Percentiles rank a stretch among this genome's conserved stretches.
phyloP scores from a whole-genome alignment of 257 asterid genomes.

The Gentiana macrophylla region DNA sequence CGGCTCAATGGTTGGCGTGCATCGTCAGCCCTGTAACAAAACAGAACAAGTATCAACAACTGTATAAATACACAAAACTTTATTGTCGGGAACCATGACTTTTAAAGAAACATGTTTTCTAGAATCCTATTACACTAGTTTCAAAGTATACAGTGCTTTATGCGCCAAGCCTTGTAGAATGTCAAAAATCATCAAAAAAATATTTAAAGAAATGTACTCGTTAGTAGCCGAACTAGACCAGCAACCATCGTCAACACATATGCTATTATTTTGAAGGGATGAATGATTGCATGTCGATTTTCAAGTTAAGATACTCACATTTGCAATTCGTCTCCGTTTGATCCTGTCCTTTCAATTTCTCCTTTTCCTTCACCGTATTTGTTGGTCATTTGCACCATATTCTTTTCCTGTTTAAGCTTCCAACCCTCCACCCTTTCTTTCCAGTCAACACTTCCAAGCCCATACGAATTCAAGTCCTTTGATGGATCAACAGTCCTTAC shows the following conservation, averaged over 20 bases:
- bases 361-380: slow-evolving; percentile 57
- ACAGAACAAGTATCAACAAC: not conserved
- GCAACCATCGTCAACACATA: too few species aligned
- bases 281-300: too few species aligned
- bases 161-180: too few species aligned
- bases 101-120: too few species aligned
- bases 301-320: slow-evolving; percentile 39
- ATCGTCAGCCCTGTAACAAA: slow-evolving; percentile 52
- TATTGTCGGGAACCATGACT: too few species aligned
- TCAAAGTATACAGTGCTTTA: too few species aligned
- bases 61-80: not conserved
- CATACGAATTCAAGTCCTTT: slow-evolving; percentile 75
- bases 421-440: slow-evolving; percentile 85
- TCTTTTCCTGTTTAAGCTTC: slow-evolving; percentile 66
- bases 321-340: slow-evolving; percentile 66
- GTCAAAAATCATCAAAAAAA: too few species aligned
- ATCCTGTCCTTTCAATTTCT: slow-evolving; percentile 69
- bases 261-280: too few species aligned
- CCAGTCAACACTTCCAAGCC: slow-evolving; percentile 88
- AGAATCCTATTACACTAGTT: too few species aligned
- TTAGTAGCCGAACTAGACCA: too few species aligned
- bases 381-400: slow-evolving; percentile 41
- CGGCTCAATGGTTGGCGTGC: slow-evolving; percentile 72
- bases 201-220: too few species aligned
- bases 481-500: slow-evolving; percentile 85